Percentiles rank a stretch among this genome's conserved stretches.
Conservation (phyloP, 768 basidiomycete genomes). For the Polyporus arcularius region DNA sequence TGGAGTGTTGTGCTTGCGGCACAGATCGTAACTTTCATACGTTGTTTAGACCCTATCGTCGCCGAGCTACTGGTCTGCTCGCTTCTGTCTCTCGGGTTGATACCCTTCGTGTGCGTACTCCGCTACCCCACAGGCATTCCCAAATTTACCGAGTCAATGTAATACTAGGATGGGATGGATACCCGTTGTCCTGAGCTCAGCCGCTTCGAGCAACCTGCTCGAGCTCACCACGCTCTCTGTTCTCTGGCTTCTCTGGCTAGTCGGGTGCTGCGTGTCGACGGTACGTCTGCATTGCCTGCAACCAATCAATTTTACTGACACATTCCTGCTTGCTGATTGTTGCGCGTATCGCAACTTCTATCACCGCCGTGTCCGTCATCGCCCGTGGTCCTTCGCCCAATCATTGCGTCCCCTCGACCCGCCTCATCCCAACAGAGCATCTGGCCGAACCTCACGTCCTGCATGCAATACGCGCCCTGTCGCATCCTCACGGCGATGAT, state of each 20-base stretch:
- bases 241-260: conserved; percentile 33
- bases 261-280: conserved; percentile 29
- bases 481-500: conserved; percentile 32
- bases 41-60: conserved; percentile 28
- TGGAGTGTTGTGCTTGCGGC: neutral
- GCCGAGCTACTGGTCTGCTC: conserved; percentile 31
- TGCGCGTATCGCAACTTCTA: neutral
- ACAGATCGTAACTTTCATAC: neutral
- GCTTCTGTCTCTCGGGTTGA: conserved; percentile 22
- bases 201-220: conserved; percentile 14
- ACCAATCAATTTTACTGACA: no score
- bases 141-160: neutral
- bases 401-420: no score
- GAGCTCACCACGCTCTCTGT: conserved; percentile 25
- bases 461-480: conserved; percentile 27
- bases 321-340: neutral
- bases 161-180: conserved; percentile 41
- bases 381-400: neutral
- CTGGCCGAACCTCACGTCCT: conserved; percentile 32
- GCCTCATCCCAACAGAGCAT: conserved; percentile 19
- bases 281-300: conserved; percentile 16
- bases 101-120: conserved; percentile 26
- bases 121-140: no score
- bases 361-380: neutral
- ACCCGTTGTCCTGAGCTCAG: conserved; percentile 35